Evolutionary conservation across 2,329 filamentous ascomycete genomes (phyloP), one percentile per base, ranked within the genome.

Genomic region (Didymella segeticola): DNA sequence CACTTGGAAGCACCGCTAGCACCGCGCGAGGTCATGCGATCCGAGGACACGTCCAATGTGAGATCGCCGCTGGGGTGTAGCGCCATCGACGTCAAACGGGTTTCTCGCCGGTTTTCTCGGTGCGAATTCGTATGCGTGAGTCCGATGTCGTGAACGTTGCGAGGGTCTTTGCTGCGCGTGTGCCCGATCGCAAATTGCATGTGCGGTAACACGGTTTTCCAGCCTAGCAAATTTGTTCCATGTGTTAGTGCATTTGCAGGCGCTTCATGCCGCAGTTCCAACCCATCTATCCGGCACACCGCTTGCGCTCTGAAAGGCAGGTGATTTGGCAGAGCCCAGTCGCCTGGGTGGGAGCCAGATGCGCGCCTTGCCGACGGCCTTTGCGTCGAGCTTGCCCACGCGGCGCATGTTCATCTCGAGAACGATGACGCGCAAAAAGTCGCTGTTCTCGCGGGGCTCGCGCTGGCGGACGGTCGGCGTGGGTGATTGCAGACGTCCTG

Each of bases 361-460:
- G 50, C 79, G 80, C 22, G 85, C 85, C 58, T 80, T 78, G 17
- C 84, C 83, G 14, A 80, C 77, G 20, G 73, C 73, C 47, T 82
- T 81, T 36, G 82, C 75, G 56, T 84, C 83, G 37, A 88, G 75
- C 72, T 88, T 88, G 49, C 85, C 85, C 56, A 78, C 78, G 36
- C 85, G 80, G 30, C 85, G 80, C 85, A 88, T 88, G 68, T 87
- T 87, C 84, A 87, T 86, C 71, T 88, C 85, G 41, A 87, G 76
- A 10, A 87, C 85, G 14, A 87, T 83, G 59, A 87, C 81, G 29
- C 85, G 81, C 39, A 88, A 72, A 67, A 88, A 88, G 63, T 87
- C 81, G 59, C 81, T 78, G 68, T 88, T 88, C 64, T 88, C 85
- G 43, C 85, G 77, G 23, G 83, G 82, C 63, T 88, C 85, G n/a